phyloP scores from a whole-genome alignment of 495 filamentous ascomycete genomes.

The Cryomyces minteri region DNA sequence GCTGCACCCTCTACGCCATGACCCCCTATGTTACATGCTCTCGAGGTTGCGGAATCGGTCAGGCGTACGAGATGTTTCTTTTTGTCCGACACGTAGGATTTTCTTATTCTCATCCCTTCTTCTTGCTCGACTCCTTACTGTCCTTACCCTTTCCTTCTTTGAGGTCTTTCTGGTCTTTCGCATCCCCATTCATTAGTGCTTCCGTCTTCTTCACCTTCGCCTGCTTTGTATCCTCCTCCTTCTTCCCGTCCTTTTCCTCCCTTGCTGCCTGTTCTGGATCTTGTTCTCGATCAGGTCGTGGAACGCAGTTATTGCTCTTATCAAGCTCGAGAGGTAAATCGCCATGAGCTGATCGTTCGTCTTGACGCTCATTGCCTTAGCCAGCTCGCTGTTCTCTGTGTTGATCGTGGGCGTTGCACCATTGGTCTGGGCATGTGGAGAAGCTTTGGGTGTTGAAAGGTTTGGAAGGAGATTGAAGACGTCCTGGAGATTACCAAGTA shows the following conservation, averaged over 20 bases:
- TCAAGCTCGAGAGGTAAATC: slow-evolving; percentile 90
- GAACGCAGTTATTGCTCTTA: slow-evolving; percentile 95
- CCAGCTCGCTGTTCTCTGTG: slow-evolving; percentile 61
- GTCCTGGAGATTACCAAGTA: slow-evolving; percentile 93
- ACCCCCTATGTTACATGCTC: no score
- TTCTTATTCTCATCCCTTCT: slow-evolving; percentile 11
- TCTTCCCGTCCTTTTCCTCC: slow-evolving; percentile 80
- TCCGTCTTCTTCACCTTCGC: slow-evolving; percentile 39
- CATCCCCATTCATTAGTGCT: slow-evolving; percentile 29
- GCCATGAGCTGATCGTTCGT: slow-evolving; percentile 98
- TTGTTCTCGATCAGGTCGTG: slow-evolving; percentile 99
- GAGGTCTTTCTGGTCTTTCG: slow-evolving; percentile 41
- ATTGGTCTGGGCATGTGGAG: slow-evolving; percentile 24
- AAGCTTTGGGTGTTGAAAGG: slow-evolving; percentile 61
- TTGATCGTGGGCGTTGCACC: slow-evolving; percentile 26
- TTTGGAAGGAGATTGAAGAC: slow-evolving; percentile 98
- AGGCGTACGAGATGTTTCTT: no score
- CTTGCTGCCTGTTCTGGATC: slow-evolving; percentile 97
- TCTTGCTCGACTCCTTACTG: slow-evolving; percentile 32
- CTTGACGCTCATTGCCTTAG: slow-evolving; percentile 93
- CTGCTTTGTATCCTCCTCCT: slow-evolving; percentile 33
- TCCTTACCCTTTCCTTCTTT: slow-evolving; percentile 36
- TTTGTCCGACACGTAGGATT: no score
- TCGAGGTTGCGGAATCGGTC: no score
- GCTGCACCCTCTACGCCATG: no score